phyloP scores from a whole-genome alignment of 441 rosid species.

The Breynia disticha region DNA sequence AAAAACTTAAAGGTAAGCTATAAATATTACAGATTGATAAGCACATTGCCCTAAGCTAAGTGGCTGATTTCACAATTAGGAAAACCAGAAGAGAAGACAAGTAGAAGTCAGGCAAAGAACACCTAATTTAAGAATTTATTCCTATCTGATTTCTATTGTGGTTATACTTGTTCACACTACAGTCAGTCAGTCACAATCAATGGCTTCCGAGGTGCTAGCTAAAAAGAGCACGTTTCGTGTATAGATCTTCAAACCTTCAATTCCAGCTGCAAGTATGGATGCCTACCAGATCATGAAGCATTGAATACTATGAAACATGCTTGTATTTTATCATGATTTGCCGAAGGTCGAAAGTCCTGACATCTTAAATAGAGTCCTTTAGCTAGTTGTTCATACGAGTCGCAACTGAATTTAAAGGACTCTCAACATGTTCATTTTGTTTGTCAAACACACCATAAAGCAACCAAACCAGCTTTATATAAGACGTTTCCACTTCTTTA shows the following conservation, averaged over 20 bases:
- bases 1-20: too few relatives aligned
- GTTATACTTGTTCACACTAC: background rate
- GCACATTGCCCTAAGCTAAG: too few relatives aligned
- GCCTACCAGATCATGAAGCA: background rate
- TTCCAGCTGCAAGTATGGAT: background rate
- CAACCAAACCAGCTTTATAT: background rate
- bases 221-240: background rate
- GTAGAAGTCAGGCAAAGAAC: too few relatives aligned
- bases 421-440: background rate
- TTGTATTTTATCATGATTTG: background rate
- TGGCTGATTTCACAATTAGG: too few relatives aligned
- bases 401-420: background rate
- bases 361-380: background rate
- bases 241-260: background rate
- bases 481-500: slow-evolving; percentile 4
- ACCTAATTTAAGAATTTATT: background rate
- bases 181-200: too few relatives aligned
- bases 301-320: background rate
- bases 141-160: background rate
- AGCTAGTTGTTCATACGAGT: background rate
- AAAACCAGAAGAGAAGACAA: too few relatives aligned
- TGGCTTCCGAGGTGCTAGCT: background rate
- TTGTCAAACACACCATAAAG: background rate
- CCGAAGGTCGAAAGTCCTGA: background rate
- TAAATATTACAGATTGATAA: too few relatives aligned